These are phyloP conservation scores for Corchorus olitorius DNA, from an alignment of 345 rosid genomes.

Conservation along the genomic window DNA sequence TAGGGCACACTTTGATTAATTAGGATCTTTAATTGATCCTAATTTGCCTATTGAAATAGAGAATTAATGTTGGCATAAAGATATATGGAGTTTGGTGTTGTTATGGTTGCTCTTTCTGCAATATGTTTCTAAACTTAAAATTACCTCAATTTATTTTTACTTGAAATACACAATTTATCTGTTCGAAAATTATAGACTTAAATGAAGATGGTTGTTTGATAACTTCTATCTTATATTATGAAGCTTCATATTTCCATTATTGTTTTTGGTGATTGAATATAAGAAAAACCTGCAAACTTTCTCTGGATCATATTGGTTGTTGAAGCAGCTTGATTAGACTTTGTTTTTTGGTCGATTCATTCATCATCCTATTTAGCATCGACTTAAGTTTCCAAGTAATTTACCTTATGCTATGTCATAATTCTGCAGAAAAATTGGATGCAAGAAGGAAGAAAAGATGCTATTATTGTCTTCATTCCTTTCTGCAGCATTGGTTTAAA, in stretches of 20 bases:
- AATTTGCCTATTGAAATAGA: not conserved
- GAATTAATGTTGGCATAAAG: not conserved
- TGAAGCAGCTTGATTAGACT: constrained; percentile 4
- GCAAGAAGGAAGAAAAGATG: constrained; percentile 17
- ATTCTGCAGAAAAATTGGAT: constrained; percentile 12
- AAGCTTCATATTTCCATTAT: not conserved
- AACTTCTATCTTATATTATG: not conserved
- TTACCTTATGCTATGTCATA: not conserved
- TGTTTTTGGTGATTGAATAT: not conserved
- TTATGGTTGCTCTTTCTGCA: not conserved
- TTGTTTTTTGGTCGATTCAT: not conserved
- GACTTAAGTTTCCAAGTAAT: not conserved
- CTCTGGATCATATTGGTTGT: not conserved
- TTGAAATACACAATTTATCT: not conserved
- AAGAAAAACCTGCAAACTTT: not conserved
- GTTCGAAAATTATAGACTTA: not conserved
- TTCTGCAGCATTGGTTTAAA: constrained; percentile 7
- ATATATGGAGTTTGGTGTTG: not conserved
- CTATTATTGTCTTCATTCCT: constrained; percentile 12
- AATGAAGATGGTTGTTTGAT: not conserved
- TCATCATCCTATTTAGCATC: not conserved
- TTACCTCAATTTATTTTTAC: not conserved
- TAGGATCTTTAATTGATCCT: not conserved
- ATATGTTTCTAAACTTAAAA: not conserved
- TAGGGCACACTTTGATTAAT: not conserved